Percentiles rank a stretch among this genome's conserved stretches.
Evolutionary conservation across 805 yeast genomes (phyloP).

Genomic region (Novakomyces olei): DNA sequence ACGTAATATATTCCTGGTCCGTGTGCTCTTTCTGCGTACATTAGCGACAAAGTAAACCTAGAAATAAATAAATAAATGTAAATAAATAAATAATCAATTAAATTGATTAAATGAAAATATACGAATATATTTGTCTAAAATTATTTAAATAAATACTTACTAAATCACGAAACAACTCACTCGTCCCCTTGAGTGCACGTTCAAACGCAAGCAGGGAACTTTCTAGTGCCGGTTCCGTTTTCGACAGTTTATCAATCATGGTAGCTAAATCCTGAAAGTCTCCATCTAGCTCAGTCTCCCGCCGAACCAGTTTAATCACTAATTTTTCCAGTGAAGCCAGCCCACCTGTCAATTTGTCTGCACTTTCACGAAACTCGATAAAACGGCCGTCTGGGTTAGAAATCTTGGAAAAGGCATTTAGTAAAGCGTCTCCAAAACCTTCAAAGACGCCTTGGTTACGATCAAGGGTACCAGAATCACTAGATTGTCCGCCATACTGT

Average conservation of each 20-base stretch:
- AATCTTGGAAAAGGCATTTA: conserved; percentile 79
- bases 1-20: conserved; percentile 36
- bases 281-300: conserved; percentile 46
- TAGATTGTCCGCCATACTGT: conserved; percentile 5
- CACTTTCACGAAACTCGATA: conserved; percentile 56
- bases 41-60: too few species aligned
- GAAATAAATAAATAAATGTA: too few species aligned
- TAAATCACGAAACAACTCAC: too few species aligned
- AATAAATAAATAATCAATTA: too few species aligned
- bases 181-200: too few species aligned
- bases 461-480: too few species aligned
- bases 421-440: conserved; percentile 67
- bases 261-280: conserved; percentile 52
- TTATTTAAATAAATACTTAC: too few species aligned
- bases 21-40: too few species aligned
- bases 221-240: conserved; percentile 24
- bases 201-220: too few species aligned
- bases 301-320: conserved; percentile 46
- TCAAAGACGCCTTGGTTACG: conserved; percentile 31
- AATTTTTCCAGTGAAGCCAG: conserved; percentile 56
- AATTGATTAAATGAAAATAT: too few species aligned
- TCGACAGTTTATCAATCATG: conserved; percentile 47
- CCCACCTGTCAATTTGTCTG: conserved; percentile 70
- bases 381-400: conserved; percentile 47
- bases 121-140: too few species aligned